phyloP scores from a whole-genome alignment of 495 filamentous ascomycete species.

The Chaetomium fimeti region DNA sequence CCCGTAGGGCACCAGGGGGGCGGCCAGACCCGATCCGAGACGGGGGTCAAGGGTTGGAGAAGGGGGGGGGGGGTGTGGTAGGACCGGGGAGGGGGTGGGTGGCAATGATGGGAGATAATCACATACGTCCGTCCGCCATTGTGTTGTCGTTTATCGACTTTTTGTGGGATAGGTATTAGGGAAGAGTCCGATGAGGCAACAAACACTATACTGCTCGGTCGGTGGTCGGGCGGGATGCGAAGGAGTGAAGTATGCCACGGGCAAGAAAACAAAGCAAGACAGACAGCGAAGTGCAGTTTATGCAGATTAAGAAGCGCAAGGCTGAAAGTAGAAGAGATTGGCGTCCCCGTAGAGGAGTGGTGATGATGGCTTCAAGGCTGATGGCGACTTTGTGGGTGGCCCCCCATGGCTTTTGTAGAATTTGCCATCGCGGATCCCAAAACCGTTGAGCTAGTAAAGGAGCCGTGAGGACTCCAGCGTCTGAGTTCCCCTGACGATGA shows the following conservation, averaged over 20 bases:
- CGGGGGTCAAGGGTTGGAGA: neutral
- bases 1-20: conserved; percentile 6
- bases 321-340: conserved; percentile 37
- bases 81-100: conserved; percentile 1
- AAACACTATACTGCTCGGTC: neutral
- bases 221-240: neutral
- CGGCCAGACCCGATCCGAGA: neutral
- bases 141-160: conserved; percentile 2
- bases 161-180: neutral
- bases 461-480: conserved; percentile 18
- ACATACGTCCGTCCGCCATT: conserved; percentile 41
- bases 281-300: conserved; percentile 23
- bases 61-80: neutral
- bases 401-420: conserved; percentile 37
- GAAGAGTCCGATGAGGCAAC: neutral
- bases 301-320: conserved; percentile 26
- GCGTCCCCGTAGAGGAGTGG: conserved; percentile 12
- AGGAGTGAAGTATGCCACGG: conserved; percentile 10
- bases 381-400: conserved; percentile 23
- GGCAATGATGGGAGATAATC: conserved; percentile 11
- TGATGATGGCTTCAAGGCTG: conserved; percentile 31
- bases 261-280: conserved; percentile 15
- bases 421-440: conserved; percentile 24
- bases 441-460: conserved; percentile 24
- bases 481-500: conserved; percentile 23